Evolutionary conservation across 2,329 filamentous ascomycete species (phyloP), one percentile per base, ranked within the genome.

Genomic region (Mycosphaerella sp.): DNA sequence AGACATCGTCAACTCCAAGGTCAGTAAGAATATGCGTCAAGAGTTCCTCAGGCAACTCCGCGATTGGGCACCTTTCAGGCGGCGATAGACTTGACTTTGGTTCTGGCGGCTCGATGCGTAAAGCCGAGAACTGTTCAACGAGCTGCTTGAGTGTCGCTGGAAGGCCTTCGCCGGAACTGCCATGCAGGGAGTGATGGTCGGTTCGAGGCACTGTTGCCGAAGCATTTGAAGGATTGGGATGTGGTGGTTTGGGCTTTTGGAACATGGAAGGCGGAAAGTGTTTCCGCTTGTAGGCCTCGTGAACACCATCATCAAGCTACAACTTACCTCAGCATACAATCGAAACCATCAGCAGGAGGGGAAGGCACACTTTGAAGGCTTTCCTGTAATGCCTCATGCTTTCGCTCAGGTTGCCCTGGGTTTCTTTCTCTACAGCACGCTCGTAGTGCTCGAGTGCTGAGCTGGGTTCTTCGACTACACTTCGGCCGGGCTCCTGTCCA

Each of bases 401-500:
- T 57, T 97, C 91, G 4, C 90, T 89, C 44, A 97, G 75, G 56
- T 82, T 93, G 0, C 93, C 93, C 62, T 86, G 81, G 0, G 78
- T 80, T 71, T 98, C 93, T 68, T 84, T 89, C 70, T 94, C 86
- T 50, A 95, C 90, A 3, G 91, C 93, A 66, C 81, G 82, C 67
- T 97, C 93, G 63, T 93, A 97, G 68, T 95, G 87, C 62, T 97
- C 93, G 13, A 98, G 71, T 0, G 93, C 93, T 9, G 90, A 87
- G 17, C 75, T 74, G 4, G 86, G 86, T 60, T 85, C 79, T 52
- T 66, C 58, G 14, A 56, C 64, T 9, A 60, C 53, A 3, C 66
- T 58, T 55, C 67, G 59, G 8, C 67, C 58, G 27, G 69, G 60
- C 55, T 71, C 62, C 69, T 69, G 67, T 46, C 73, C 71, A 58